Base-by-base conservation (phyloP, 2,329 filamentous ascomycete genomes). In the Penicillium decumbens region DNA sequence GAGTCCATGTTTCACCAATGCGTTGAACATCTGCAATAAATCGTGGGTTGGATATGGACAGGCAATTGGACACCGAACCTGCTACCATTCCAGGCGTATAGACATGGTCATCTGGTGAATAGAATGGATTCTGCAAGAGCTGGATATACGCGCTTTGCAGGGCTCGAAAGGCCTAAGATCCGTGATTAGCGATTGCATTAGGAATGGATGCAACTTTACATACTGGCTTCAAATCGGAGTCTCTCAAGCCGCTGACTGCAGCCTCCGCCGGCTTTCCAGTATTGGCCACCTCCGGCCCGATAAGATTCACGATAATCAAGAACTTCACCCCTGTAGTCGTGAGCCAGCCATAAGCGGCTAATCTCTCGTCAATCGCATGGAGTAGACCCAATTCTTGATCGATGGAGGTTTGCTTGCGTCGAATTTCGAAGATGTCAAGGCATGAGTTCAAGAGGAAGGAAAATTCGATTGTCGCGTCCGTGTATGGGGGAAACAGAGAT, bases 301-400 rank as follows among this genome's bases (percentile, higher is more conserved):
- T 83, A 81, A 95, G 89, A 72, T 98, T 92, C 27, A 97, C 86
- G 3, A 96, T 82, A 55, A 90, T 85, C 29, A 97, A 84, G 65
- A 98, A 84, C 67, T 92, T 91, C 56, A 95, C 83, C 35, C 90
- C 90, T 24, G 93, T 97, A 72, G 95, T 97, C 49, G 93, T 96
- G 71, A 97, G 82, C 83, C 89, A 96, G 63, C 93, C 93, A 75
- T 97, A 98, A 59, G 90, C 87, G 30, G 91, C 90, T 41, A 97
- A 80, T 24, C 91, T 82, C 74, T 98, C 92, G 74, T 97, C 93
- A 51, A 97, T 80, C 51, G 91, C 90, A 73, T 97, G 92, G 43
- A 98, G 80, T 10, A 97, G 81, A 27, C 93, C 92, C 58, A 93
- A 85, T 68, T 97, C 92, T 61, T 93, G 90, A 43, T 89, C 87